Evolutionary conservation across 495 filamentous ascomycete species (phyloP), one percentile per base, ranked within the genome.

Genomic region (Evansstolkia leycettana): DNA sequence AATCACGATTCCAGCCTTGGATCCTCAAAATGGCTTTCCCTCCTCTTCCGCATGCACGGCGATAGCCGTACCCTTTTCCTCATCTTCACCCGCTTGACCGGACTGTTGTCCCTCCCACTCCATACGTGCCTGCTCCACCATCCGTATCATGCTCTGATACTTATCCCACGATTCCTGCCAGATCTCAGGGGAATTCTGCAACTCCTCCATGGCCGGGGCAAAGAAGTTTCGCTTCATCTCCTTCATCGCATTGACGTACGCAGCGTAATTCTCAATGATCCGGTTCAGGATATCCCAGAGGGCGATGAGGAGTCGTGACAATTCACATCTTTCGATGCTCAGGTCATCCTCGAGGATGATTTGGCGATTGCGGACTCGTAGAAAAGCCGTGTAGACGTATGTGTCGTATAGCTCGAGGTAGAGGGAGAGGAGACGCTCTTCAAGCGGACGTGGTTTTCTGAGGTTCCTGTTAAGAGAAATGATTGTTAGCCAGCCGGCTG

Each of bases 331-430:
- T 7, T 30, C 40, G n/a, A 26, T n/a, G 27, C 47, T 29, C 3
- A 42, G 1, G 8, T n/a, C 28, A 0, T 38, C 38, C 11, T 53
- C 47, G 0, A 29, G 25, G 10, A 42, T 7, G 15, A 51, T 27
- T 14, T 47, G 47, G 2, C 30, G 30, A 33, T 46, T 49, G 17
- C 46, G 43, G 9, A 40, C 28, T 15, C 17, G 25, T 3, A 51
- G 27, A 31, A 54, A 60, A 14, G 41, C 35, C 10, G 36, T 46
- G 38, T 53, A 53, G 13, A 61, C 30, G 44, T 48, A 58, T 24
- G 36, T 26, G 17, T 58, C 53, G 32, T 43, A 61, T 2, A 61
- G 33, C 3, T 51, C 36, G 7, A 48, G 31, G 33, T 49, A 51
- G 25, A 45, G 13, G 13, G 34, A 11, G 1, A 61, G 43, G 5